Evolutionary conservation across 257 asterid genomes (phyloP).

Genomic region (Solanum gracilifrons): DNA sequence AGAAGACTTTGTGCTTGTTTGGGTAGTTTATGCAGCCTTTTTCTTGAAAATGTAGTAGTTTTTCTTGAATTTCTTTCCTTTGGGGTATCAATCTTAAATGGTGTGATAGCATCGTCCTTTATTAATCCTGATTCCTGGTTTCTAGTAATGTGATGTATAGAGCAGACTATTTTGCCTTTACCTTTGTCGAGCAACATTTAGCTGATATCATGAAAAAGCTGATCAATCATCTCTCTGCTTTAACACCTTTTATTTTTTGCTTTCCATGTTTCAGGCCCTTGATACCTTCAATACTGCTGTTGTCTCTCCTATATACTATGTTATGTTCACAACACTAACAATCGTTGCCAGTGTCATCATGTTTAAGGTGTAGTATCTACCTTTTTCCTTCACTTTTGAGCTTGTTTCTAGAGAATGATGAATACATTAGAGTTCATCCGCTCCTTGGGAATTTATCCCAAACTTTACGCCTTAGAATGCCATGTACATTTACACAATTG

Average conservation of each 20-base stretch:
- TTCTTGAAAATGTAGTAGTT: not conserved
- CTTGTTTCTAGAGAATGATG: not conserved
- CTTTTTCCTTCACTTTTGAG: not conserved
- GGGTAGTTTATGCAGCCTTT: not conserved
- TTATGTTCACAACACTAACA: conserved; percentile 72
- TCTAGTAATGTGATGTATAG: not conserved
- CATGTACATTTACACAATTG: not conserved
- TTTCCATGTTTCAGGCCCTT: conserved; percentile 54
- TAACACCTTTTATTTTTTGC: conserved; percentile 1
- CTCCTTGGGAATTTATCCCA: not conserved
- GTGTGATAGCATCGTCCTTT: not conserved
- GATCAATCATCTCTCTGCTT: not conserved
- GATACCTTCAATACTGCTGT: conserved; percentile 92
- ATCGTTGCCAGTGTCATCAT: conserved; percentile 76
- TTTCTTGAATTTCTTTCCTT: not conserved
- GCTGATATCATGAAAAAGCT: not conserved
- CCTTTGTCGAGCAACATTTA: not conserved
- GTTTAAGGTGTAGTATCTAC: conserved; percentile 50
- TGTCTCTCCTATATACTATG: conserved; percentile 91
- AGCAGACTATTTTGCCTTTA: not conserved
- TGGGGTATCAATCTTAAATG: not conserved
- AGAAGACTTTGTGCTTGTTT: not conserved
- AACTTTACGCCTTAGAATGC: not conserved
- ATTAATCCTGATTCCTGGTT: not conserved
- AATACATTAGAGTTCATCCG: not conserved